phyloP scores from a whole-genome alignment of 495 filamentous ascomycete genomes.

The Tuber indicum region DNA sequence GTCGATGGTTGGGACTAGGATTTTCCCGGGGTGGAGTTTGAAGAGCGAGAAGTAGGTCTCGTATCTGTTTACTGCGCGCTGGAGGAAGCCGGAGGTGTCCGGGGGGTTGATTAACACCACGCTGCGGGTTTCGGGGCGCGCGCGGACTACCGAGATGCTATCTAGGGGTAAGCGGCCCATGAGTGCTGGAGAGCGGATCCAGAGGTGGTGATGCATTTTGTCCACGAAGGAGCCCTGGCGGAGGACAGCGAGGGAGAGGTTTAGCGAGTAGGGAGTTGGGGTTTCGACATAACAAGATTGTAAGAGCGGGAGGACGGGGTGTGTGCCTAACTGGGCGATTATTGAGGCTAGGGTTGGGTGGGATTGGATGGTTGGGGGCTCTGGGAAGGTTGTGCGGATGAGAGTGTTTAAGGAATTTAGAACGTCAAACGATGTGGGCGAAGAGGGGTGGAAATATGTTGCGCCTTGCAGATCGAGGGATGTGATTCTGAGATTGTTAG shows the following conservation, averaged over 20 bases:
- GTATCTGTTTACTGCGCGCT: slow-evolving; percentile 63
- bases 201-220: slow-evolving; percentile 61
- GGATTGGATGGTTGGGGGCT: background rate
- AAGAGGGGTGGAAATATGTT: slow-evolving; percentile 3
- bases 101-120: slow-evolving; percentile 43
- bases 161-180: slow-evolving; percentile 31
- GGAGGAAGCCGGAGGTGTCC: slow-evolving; percentile 56
- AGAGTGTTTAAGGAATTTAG: slow-evolving; percentile 19
- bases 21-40: slow-evolving; percentile 47
- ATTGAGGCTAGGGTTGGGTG: background rate
- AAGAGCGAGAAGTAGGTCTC: slow-evolving; percentile 64
- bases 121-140: slow-evolving; percentile 43
- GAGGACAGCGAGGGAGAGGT: slow-evolving; percentile 71
- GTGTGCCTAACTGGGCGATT: background rate
- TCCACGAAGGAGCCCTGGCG: slow-evolving; percentile 72
- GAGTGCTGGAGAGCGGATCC: slow-evolving; percentile 43
- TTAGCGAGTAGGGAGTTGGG: slow-evolving; percentile 60
- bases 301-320: slow-evolving; percentile 16
- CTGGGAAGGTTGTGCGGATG: slow-evolving; percentile 21
- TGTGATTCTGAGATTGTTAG: slow-evolving; percentile 18
- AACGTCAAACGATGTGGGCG: slow-evolving; percentile 17
- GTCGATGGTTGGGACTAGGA: slow-evolving; percentile 75
- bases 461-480: slow-evolving; percentile 11
- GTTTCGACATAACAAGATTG: slow-evolving; percentile 46
- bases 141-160: slow-evolving; percentile 64